A percentile compares a stretch with the other conserved stretches of the same genome.
These are phyloP conservation scores for Botrytis hyacinthi DNA, from an alignment of 2,329 filamentous ascomycete species.

Conservation along the genomic window DNA sequence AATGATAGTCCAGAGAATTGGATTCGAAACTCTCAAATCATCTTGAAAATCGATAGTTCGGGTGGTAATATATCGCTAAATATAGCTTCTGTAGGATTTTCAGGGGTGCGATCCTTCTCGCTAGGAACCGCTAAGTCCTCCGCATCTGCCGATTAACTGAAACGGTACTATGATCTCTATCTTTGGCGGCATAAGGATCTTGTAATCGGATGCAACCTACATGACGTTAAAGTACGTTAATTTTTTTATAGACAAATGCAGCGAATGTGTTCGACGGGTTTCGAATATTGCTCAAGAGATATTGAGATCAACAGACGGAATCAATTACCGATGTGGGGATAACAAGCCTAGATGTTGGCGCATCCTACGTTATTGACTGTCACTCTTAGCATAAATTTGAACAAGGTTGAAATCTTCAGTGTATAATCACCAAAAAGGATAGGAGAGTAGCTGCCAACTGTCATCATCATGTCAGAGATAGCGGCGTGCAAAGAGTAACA, in stretches of 20 bases:
- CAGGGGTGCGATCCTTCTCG: background rate
- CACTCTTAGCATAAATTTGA: background rate
- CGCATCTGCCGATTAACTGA: background rate
- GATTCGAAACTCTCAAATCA: background rate
- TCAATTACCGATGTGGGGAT: background rate
- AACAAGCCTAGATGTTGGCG: background rate
- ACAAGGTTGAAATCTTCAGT: background rate
- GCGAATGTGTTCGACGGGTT: background rate
- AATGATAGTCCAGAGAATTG: background rate
- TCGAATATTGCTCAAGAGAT: background rate
- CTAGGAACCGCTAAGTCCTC: background rate
- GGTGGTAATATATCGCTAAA: background rate
- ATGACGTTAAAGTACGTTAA: background rate
- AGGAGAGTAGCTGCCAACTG: background rate
- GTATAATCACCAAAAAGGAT: background rate
- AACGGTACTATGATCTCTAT: background rate
- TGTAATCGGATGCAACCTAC: background rate
- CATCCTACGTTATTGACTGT: background rate
- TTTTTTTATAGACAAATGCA: background rate
- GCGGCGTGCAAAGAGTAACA: background rate
- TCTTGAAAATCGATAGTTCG: background rate
- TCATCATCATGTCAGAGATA: background rate
- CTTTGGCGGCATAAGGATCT: background rate
- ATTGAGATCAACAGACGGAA: background rate
- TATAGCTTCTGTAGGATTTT: background rate